Evolutionary conservation across 2,329 filamentous ascomycete species (phyloP), one percentile per base, ranked within the genome.

Genomic region (Alternaria novae-zelandiae): DNA sequence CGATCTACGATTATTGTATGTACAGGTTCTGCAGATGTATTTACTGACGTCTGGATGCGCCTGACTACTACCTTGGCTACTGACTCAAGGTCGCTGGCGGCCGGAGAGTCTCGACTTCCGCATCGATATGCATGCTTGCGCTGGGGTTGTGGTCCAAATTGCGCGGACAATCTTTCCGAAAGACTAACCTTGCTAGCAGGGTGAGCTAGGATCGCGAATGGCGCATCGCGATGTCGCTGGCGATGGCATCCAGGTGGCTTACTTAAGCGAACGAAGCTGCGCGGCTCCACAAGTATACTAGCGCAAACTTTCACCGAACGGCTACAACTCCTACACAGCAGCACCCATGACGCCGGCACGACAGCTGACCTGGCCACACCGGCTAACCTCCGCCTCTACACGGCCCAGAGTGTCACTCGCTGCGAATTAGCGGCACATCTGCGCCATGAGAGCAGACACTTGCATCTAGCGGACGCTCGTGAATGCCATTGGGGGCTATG

Each of bases 281-380:
- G 28, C 45, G 25, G 17, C 21, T 62, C 46, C 55, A 17, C 54
- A 54, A 62, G 47, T 17, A 47, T 32, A 43, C 50, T 63, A 63
- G 61, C 45, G 56, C 61, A 63, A 59, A 63, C 57, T 54, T 41
- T 50, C 23, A 36, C 50, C 47, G 43, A 63, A 60, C 61, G 50
- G 61, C 61, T 60, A 30, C 56, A 26, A 45, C 44, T 43, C 54
- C 61, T 43, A 26, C 43, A 54, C 54, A 45, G 26, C 32, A 61
- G 32, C 32, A 26, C 54, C 54, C 54, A 58, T 58, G 41, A 47
- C 26, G 53, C 54, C 54, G 54, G 59, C 59, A 51, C 54, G 23
- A 62, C 54, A 62, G 54, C 54, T 26, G 45, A 32, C 47, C 23
- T 44, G 54, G 54, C 46, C 25, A 26, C 57, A 47, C 47, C 50